Base-by-base conservation (phyloP, 306 rosid genomes). In the Oxytropis ochrocephala region DNA sequence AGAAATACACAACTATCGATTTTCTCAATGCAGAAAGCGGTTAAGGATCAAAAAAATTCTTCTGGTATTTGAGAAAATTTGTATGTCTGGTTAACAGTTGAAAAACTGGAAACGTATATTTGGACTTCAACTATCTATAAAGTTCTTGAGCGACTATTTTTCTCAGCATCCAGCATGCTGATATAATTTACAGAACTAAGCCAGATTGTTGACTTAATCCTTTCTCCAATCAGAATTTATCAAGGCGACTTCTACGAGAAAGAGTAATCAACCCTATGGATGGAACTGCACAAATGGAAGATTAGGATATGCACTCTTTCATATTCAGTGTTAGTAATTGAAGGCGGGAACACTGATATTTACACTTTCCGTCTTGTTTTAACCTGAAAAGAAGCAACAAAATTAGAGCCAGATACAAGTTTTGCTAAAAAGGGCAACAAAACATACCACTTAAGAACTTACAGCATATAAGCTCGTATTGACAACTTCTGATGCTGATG, bases 401-500 rank as follows among this genome's bases (percentile, higher is more conserved):
- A 60, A 49, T 55, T 63, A 67, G 8, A 55, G 51, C 33, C 47
- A 60, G 48, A 54, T 2, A 68, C 42, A 48, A 19, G 27, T 17
- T 78, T 71, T 27, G 57, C 68, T 7, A 9, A 49, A 16, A 9
- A 16, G 42, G 54, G 11, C 14, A 32, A 51, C 11, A 73, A 8
- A 46, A 44, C 17, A 63, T 51, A 69, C 42, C 67, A 32, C 44
- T 36, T 36, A 8, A 51, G 48, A 50, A 59, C 82, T 80, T 78
- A 78, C 88, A 44, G 72, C 72, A 51, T 73, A 18, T 48, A 50
- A 53, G 12, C 78, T 75, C 9, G 41, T 30, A 68, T 83, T 35
- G 29, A 80, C 74, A 69, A 79, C 83, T 81, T 81, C 87, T 38
- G 91, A 86, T 53, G 73, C 82, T 1, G 78, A 71, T 24, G 81